Evolutionary conservation across 768 basidiomycete genomes (phyloP).

Genomic region (Agaricus sinodeliciosus): DNA sequence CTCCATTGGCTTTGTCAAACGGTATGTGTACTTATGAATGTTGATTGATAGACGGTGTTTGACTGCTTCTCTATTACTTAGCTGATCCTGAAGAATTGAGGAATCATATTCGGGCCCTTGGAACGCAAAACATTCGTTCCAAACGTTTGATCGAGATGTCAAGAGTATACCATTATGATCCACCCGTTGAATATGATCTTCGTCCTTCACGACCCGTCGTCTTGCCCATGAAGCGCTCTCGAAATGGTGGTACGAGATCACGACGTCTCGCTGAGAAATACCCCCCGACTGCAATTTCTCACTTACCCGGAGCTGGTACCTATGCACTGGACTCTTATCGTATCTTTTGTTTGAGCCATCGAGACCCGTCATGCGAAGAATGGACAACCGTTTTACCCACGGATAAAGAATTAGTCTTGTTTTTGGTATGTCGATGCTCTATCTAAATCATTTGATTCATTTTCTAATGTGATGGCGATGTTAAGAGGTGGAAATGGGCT

Average conservation of each 20-base stretch:
- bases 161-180: constrained; percentile 39
- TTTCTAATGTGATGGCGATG: too few species aligned
- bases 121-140: constrained; percentile 52
- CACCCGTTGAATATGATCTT: constrained; percentile 25
- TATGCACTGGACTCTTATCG: constrained; percentile 76
- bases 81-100: constrained; percentile 39
- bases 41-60: not conserved
- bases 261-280: constrained; percentile 25
- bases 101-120: constrained; percentile 44
- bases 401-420: too few species aligned
- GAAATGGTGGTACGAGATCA: not conserved
- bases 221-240: constrained; percentile 8
- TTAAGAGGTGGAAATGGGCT: too few species aligned
- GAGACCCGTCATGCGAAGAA: constrained; percentile 21
- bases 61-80: constrained; percentile 14
- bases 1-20: constrained; percentile 43
- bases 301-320: constrained; percentile 57
- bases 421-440: too few species aligned
- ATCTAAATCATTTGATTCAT: too few species aligned
- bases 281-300: constrained; percentile 43
- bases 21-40: constrained; percentile 29
- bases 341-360: constrained; percentile 48
- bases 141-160: constrained; percentile 51
- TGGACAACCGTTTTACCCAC: too few species aligned
- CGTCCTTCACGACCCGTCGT: constrained; percentile 22